phyloP scores from a whole-genome alignment of 2,329 filamentous ascomycete species.

The Colletotrichum orbiculare region DNA sequence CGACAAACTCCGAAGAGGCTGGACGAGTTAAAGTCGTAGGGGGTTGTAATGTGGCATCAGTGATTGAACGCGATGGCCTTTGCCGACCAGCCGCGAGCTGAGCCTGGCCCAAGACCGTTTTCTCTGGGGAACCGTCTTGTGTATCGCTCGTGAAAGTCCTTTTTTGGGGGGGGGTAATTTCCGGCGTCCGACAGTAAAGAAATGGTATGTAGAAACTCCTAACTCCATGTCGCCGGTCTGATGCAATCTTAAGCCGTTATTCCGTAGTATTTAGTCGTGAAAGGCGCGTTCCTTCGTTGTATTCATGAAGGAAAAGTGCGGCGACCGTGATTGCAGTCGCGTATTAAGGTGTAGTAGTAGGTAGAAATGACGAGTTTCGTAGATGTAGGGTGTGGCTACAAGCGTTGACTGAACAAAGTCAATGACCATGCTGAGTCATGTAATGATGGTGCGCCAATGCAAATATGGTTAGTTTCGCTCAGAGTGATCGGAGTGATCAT shows the following conservation, averaged over 20 bases:
- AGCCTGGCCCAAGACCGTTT: conserved; percentile 29
- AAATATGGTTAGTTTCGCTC: conserved; percentile 19
- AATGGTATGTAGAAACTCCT: conserved; percentile 32
- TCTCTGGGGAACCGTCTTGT: conserved; percentile 21
- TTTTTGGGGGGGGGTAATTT: conserved; percentile 15
- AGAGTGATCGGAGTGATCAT: conserved; percentile 25
- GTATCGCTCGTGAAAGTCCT: conserved; percentile 22
- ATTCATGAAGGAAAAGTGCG: conserved; percentile 26
- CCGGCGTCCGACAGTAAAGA: conserved; percentile 21
- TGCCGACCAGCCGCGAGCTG: conserved; percentile 11
- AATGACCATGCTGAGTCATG: conserved; percentile 4
- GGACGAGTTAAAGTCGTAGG: not conserved
- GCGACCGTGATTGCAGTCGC: not conserved
- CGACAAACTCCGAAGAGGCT: not conserved
- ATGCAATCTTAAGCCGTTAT: conserved; percentile 38
- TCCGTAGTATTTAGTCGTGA: conserved; percentile 33
- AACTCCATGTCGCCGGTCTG: conserved; percentile 37
- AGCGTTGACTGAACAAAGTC: not conserved
- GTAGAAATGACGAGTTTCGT: conserved; percentile 4
- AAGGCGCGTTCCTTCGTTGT: conserved; percentile 27
- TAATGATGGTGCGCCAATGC: not conserved
- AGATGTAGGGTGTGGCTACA: not conserved
- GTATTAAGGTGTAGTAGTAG: conserved; percentile 21
- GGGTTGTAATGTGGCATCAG: not conserved
- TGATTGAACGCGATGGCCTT: conserved; percentile 3